A percentile compares a stretch with the other conserved stretches of the same genome.
phyloP scores from a whole-genome alignment of 768 basidiomycete genomes.

The Tricholoma flavovirens region DNA sequence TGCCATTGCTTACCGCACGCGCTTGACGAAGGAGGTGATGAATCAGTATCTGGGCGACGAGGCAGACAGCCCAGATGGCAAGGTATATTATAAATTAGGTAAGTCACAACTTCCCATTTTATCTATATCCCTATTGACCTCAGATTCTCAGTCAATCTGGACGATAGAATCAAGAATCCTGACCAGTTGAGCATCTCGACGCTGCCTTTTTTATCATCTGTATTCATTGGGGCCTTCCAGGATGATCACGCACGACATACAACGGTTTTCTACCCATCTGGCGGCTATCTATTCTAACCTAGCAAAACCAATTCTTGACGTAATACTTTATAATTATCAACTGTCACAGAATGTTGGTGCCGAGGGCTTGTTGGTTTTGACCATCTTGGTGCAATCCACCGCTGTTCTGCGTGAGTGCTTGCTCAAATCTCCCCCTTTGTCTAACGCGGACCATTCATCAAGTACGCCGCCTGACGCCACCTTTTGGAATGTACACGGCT shows the following conservation, averaged over 20 bases:
- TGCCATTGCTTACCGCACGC: conserved; percentile 80
- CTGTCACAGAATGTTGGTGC: conserved; percentile 91
- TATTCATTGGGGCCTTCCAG: conserved; percentile 29
- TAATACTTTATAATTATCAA: conserved; percentile 94
- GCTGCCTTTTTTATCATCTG: background rate
- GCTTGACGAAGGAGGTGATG: conserved; percentile 80
- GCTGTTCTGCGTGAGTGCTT: conserved; percentile 67
- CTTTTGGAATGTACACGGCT: conserved; percentile 88
- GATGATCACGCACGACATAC: conserved; percentile 95
- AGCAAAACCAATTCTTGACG: conserved; percentile 89
- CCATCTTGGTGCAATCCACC: conserved; percentile 77
- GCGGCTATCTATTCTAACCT: conserved; percentile 93
- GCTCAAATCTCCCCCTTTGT: conserved; percentile 1
- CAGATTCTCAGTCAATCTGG: conserved; percentile 68
- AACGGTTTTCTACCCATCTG: conserved; percentile 83
- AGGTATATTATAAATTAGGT: conserved; percentile 93
- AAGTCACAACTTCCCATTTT: conserved; percentile 18
- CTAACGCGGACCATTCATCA: conserved; percentile 1
- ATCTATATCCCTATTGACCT: background rate
- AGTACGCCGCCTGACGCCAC: conserved; percentile 88
- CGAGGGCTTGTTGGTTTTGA: conserved; percentile 81
- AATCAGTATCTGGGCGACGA: conserved; percentile 77
- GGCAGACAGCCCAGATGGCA: conserved; percentile 58
- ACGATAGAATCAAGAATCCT: conserved; percentile 93
- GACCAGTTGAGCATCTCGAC: conserved; percentile 62